phyloP scores from a whole-genome alignment of 2,329 filamentous ascomycete species.

The Ophiocordyceps robertsii region DNA sequence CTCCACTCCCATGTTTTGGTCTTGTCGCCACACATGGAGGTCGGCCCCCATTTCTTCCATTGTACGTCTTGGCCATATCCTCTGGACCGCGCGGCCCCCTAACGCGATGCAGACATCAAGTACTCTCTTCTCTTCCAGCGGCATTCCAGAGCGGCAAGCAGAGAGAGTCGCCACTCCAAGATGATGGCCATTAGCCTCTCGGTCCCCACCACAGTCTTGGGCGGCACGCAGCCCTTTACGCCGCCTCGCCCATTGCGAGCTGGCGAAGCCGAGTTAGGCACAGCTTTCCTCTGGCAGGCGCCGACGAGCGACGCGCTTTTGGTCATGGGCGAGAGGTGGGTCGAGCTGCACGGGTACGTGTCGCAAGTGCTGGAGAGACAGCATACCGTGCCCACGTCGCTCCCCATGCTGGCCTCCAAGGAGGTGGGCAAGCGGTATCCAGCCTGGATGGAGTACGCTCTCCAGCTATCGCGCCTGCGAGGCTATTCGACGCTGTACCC shows the following conservation, averaged over 20 bases:
- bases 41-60: conserved; percentile 73
- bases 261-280: conserved; percentile 14
- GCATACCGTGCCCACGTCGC: conserved; percentile 17
- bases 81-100: conserved; percentile 1
- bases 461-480: conserved; percentile 62
- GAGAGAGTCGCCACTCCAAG: conserved; percentile 32
- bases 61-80: conserved; percentile 30
- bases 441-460: conserved; percentile 64
- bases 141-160: conserved; percentile 43
- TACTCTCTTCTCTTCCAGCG: conserved; percentile 66
- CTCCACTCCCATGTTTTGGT: conserved; percentile 64
- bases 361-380: conserved; percentile 43
- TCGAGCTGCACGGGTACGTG: conserved; percentile 70
- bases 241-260: conserved; percentile 20
- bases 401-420: conserved; percentile 35
- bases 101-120: conserved; percentile 45
- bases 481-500: conserved; percentile 77
- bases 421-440: conserved; percentile 55
- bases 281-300: conserved; percentile 71
- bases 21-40: conserved; percentile 66
- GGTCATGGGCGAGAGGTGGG: conserved; percentile 77
- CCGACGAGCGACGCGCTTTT: conserved; percentile 73
- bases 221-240: conserved; percentile 43
- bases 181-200: conserved; percentile 73
- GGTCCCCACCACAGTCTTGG: conserved; percentile 49